Evolutionary conservation across 2,329 filamentous ascomycete species (phyloP).

Genomic region (Chaetomiaceae sp.): DNA sequence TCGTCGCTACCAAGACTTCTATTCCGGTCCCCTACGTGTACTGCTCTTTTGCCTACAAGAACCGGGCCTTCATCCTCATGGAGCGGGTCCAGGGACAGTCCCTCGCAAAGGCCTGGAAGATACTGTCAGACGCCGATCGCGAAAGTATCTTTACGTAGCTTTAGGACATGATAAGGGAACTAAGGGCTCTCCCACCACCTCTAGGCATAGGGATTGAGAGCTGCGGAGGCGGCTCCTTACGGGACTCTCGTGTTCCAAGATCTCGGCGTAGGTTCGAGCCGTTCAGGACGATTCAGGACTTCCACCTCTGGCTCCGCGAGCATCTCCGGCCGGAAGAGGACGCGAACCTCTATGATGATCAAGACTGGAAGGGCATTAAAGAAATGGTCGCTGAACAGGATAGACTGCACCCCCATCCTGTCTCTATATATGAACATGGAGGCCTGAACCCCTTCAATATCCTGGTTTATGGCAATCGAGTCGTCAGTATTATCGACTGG

Average conservation of each 20-base stretch:
- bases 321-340: slow-evolving; percentile 22
- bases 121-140: not conserved
- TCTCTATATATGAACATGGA: slow-evolving; percentile 47
- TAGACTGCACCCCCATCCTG: slow-evolving; percentile 32
- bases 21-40: too few relatives aligned
- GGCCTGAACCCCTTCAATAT: slow-evolving; percentile 44
- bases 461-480: slow-evolving; percentile 35
- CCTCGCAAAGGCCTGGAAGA: not conserved
- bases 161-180: not conserved
- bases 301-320: slow-evolving; percentile 31
- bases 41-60: too few relatives aligned
- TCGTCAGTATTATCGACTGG: slow-evolving; percentile 43
- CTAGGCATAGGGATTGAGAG: not conserved
- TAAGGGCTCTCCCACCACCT: not conserved
- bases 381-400: slow-evolving; percentile 37
- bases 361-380: slow-evolving; percentile 30
- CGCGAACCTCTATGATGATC: slow-evolving; percentile 13
- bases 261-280: slow-evolving; percentile 27
- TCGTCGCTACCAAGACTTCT: too few relatives aligned
- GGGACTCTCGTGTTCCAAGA: not conserved
- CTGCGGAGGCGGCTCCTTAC: slow-evolving; percentile 6
- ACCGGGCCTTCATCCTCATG: too few relatives aligned
- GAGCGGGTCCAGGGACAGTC: too few relatives aligned
- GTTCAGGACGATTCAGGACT: slow-evolving; percentile 31
- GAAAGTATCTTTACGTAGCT: not conserved